Conservation (phyloP, 495 filamentous ascomycete species). For the Tetracladium marchalianum region DNA sequence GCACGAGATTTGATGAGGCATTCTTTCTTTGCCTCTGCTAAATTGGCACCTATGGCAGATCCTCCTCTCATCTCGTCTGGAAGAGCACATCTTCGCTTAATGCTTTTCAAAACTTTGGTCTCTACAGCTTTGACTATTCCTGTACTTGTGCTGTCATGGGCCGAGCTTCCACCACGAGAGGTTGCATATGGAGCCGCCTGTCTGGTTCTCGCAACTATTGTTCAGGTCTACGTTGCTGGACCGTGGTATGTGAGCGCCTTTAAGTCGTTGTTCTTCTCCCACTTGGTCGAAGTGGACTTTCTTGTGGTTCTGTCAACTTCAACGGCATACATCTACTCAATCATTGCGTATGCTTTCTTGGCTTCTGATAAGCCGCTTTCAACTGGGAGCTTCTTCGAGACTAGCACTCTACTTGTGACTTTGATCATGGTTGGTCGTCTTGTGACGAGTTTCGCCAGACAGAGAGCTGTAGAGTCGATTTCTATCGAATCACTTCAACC, state of each 20-base stretch:
- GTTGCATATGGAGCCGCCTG: constrained; percentile 45
- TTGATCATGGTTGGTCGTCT: constrained; percentile 68
- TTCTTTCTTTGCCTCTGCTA: constrained; percentile 25
- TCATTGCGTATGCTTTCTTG: constrained; percentile 54
- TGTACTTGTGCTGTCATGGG: constrained; percentile 66
- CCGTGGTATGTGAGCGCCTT: constrained; percentile 62
- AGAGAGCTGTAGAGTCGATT: constrained; percentile 56
- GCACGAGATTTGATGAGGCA: constrained; percentile 44
- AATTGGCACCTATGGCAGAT: constrained; percentile 37
- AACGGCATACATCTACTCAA: constrained; percentile 65
- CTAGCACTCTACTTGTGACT: constrained; percentile 67
- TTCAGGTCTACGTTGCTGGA: constrained; percentile 53
- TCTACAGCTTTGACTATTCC: constrained; percentile 58
- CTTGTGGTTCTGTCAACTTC: constrained; percentile 65
- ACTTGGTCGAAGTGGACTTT: constrained; percentile 68
- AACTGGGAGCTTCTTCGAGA: constrained; percentile 64
- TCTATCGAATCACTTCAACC: constrained; percentile 52
- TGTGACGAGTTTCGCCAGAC: constrained; percentile 50
- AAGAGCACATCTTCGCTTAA: constrained; percentile 48
- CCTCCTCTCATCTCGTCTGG: constrained; percentile 41
- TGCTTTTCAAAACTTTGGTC: constrained; percentile 47
- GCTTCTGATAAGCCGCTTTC: constrained; percentile 37
- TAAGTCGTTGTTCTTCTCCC: constrained; percentile 49
- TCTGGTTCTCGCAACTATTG: constrained; percentile 52
- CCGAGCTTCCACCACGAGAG: constrained; percentile 36